Evolutionary conservation across 139 green algal species (phyloP).

Genomic region (Astrephomene gubernaculifera): DNA sequence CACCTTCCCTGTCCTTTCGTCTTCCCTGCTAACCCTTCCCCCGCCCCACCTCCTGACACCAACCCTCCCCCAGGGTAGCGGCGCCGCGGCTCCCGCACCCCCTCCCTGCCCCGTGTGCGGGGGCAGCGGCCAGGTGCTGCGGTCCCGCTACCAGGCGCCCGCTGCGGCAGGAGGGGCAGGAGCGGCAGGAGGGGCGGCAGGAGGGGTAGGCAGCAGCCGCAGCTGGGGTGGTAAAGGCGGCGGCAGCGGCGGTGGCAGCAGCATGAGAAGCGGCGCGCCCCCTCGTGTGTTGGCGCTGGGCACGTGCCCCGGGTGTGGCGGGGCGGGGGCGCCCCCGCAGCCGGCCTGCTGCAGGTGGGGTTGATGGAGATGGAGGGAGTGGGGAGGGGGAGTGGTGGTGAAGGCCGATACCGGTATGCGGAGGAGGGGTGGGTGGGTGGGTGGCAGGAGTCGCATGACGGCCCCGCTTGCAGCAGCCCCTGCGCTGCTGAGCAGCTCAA

Average conservation of each 20-base stretch:
- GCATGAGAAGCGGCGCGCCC: not conserved
- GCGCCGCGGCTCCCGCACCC: not conserved
- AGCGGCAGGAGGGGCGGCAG: no score
- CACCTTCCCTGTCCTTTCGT: no score
- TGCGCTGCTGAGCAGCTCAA: no score
- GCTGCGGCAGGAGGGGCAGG: no score
- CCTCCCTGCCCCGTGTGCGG: constrained; percentile 32
- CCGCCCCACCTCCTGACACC: not conserved
- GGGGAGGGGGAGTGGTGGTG: no score
- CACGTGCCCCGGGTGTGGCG: constrained; percentile 36
- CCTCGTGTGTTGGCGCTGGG: not conserved
- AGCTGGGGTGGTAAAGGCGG: no score
- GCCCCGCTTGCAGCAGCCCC: no score
- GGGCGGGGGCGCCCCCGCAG: not conserved
- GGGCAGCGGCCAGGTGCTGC: constrained; percentile 42
- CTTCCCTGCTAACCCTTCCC: not conserved
- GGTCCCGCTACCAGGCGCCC: not conserved
- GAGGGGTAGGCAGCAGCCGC: no score
- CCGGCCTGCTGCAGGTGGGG: constrained; percentile 29
- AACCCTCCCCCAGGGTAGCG: not conserved
- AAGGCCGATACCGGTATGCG: no score
- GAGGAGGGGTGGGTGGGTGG: no score
- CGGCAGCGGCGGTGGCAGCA: no score
- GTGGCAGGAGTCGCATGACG: no score
- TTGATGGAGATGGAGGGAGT: not conserved